A percentile compares a stretch with the other conserved stretches of the same genome.
Evolutionary conservation across 106 monocot species (phyloP).

Genomic region (Acorus gramineus): DNA sequence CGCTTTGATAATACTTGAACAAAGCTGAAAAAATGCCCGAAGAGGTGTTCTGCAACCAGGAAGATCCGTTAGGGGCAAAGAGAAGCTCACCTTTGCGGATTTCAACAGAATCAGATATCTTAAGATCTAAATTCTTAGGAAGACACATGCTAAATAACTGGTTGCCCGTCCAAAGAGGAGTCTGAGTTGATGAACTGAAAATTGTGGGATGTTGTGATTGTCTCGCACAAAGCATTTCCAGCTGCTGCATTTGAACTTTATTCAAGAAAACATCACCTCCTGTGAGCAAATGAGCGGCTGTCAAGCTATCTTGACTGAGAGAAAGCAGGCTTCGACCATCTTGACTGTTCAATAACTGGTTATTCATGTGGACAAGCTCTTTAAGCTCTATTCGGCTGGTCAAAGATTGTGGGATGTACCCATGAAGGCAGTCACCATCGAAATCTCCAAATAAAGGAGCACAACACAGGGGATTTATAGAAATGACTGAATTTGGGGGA

Average conservation of each 20-base stretch:
- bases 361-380: conserved; percentile 57
- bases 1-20: conserved; percentile 44
- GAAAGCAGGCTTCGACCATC: conserved; percentile 63
- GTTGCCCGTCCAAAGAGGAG: conserved; percentile 60
- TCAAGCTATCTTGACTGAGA: conserved; percentile 81
- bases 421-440: conserved; percentile 95
- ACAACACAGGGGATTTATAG: conserved; percentile 88
- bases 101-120: not conserved
- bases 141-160: conserved; percentile 67
- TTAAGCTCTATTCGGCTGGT: conserved; percentile 55
- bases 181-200: conserved; percentile 21
- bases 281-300: conserved; percentile 63
- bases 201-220: conserved; percentile 27
- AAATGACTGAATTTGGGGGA: conserved; percentile 35
- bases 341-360: conserved; percentile 59
- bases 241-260: conserved; percentile 68
- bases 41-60: conserved; percentile 33
- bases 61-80: conserved; percentile 18
- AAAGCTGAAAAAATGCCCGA: conserved; percentile 40
- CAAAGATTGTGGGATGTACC: conserved; percentile 68
- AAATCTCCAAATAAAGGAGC: conserved; percentile 81
- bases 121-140: conserved; percentile 34
- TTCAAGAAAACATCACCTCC: conserved; percentile 30
- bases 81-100: conserved; percentile 32
- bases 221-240: conserved; percentile 50